Evolutionary conservation across 495 filamentous ascomycete species (phyloP).

Genomic region (Penicillium dipodomyicola): DNA sequence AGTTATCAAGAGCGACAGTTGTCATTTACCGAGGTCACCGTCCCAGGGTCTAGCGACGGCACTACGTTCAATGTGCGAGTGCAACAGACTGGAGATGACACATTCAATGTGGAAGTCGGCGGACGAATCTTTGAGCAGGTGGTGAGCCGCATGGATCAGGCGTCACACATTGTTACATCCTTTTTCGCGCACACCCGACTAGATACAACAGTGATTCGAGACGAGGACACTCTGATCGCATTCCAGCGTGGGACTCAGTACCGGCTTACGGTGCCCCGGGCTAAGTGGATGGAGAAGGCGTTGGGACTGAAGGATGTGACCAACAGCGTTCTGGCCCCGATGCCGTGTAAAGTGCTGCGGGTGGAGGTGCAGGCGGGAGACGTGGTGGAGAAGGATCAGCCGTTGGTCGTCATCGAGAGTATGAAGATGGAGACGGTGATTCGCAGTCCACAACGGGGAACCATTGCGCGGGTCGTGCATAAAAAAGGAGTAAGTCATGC

Average conservation of each 20-base stretch:
- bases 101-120: constrained; percentile 65
- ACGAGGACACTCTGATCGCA: constrained; percentile 66
- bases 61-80: constrained; percentile 63
- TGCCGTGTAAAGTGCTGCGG: constrained; percentile 90
- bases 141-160: constrained; percentile 38
- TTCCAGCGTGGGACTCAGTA: constrained; percentile 84
- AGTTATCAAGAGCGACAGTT: constrained; percentile 55
- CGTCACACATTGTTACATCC: constrained; percentile 44
- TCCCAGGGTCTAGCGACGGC: constrained; percentile 23
- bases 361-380: constrained; percentile 82
- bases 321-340: constrained; percentile 84
- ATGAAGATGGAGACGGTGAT: constrained; percentile 99
- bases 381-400: constrained; percentile 77
- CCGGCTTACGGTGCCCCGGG: constrained; percentile 62
- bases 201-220: constrained; percentile 73
- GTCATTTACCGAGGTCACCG: constrained; percentile 46
- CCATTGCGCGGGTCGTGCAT: constrained; percentile 79
- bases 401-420: constrained; percentile 93
- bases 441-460: constrained; percentile 78
- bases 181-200: constrained; percentile 76
- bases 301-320: constrained; percentile 75
- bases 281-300: constrained; percentile 82
- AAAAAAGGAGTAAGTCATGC: constrained; percentile 72
- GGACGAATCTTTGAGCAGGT: constrained; percentile 48
- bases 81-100: constrained; percentile 56